Evolutionary conservation across 176 grass and related monocot species (phyloP).

Genomic region (Ensete ventricosum): DNA sequence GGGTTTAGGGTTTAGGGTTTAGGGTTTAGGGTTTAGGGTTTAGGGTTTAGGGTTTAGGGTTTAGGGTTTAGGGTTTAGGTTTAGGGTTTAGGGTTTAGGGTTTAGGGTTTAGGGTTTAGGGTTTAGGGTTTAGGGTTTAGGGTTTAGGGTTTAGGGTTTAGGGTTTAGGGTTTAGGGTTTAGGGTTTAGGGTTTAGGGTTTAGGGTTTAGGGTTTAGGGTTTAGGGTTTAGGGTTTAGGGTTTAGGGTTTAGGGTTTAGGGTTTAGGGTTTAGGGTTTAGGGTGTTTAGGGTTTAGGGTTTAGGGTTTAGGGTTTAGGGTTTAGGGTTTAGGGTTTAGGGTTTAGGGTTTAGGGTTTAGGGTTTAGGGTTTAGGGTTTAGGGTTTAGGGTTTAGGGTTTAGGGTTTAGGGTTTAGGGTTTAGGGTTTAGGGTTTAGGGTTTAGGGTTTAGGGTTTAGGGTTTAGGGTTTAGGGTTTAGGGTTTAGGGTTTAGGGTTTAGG

Average conservation of each 20-base stretch:
- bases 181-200: neutral
- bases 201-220: conserved; percentile 15
- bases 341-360: neutral
- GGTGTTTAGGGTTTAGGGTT: conserved; percentile 6
- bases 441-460: neutral
- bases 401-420: neutral
- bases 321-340: neutral
- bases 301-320: neutral
- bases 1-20: neutral
- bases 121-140: neutral
- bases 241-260: conserved; percentile 12
- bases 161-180: conserved; percentile 7
- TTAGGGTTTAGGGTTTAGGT: conserved; percentile 14
- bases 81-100: conserved; percentile 5
- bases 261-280: conserved; percentile 26
- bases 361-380: neutral
- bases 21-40: conserved; percentile 27
- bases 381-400: neutral
- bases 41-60: conserved; percentile 14
- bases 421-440: neutral
- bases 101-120: conserved; percentile 12
- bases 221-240: conserved; percentile 20
- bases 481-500: too few relatives aligned
- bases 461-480: neutral
- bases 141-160: conserved; percentile 13